These are phyloP conservation scores for Heterobasidion annosum DNA, from an alignment of 1,284 basidiomycete species.

Conservation along the genomic window DNA sequence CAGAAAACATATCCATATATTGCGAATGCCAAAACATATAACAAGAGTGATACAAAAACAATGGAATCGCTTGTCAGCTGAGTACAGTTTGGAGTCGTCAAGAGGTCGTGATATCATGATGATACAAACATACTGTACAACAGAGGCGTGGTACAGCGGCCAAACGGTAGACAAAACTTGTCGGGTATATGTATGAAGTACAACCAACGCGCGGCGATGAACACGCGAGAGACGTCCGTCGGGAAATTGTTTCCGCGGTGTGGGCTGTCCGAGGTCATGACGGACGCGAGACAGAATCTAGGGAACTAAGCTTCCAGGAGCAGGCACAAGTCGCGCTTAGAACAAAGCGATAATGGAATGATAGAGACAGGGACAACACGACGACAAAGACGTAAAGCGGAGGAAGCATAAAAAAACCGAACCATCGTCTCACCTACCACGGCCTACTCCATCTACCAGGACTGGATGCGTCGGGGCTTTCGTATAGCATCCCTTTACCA, in stretches of 20 bases:
- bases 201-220: too few species aligned
- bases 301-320: not conserved
- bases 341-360: not conserved
- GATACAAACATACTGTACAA: not conserved
- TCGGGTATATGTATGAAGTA: not conserved
- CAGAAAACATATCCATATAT: too few species aligned
- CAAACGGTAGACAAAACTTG: not conserved
- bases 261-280: not conserved
- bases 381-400: not conserved
- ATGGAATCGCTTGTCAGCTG: too few species aligned
- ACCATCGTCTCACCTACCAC: constrained; percentile 5
- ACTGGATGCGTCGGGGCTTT: constrained; percentile 24
- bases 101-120: not conserved
- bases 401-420: not conserved
- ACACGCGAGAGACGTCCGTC: not conserved
- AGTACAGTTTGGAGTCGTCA: not conserved
- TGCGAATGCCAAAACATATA: too few species aligned
- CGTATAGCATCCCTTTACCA: constrained; percentile 39
- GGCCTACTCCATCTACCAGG: constrained; percentile 11
- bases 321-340: not conserved
- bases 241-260: not conserved
- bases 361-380: not conserved
- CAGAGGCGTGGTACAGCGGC: not conserved
- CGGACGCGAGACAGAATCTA: not conserved
- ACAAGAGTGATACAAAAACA: too few species aligned